These are phyloP conservation scores for Apiospora phragmitis DNA, from an alignment of 2,329 filamentous ascomycete genomes.

Conservation along the genomic window DNA sequence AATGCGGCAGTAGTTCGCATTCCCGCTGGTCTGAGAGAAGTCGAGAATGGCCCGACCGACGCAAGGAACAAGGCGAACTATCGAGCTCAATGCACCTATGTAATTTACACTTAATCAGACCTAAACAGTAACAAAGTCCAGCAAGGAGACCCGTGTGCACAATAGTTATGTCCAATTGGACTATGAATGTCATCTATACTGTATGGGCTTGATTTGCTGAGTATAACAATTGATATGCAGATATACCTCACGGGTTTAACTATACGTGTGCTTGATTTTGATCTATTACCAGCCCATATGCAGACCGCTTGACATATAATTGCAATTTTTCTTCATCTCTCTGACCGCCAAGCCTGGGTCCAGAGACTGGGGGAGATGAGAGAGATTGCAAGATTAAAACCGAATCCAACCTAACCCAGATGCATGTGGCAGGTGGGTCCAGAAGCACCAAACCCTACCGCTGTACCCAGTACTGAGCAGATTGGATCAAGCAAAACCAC, in stretches of 20 bases:
- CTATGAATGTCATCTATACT: too few relatives aligned
- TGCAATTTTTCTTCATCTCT: not conserved
- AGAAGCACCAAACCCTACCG: not conserved
- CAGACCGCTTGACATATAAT: not conserved
- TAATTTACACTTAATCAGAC: not conserved
- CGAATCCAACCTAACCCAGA: slow-evolving; percentile 1
- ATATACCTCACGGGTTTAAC: not conserved
- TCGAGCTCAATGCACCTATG: not conserved
- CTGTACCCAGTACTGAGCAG: not conserved
- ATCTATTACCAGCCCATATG: not conserved
- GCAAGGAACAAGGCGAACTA: not conserved
- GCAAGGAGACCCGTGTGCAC: not conserved
- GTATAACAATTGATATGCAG: not conserved
- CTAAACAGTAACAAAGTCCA: not conserved
- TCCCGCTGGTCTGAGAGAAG: not conserved
- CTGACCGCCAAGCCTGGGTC: not conserved
- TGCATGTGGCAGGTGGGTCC: slow-evolving; percentile 1
- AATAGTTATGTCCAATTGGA: not conserved
- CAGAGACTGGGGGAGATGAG: slow-evolving; percentile 1
- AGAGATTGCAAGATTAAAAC: slow-evolving; percentile 3
- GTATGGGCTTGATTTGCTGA: too few relatives aligned
- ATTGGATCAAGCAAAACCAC: not conserved
- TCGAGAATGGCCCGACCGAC: not conserved
- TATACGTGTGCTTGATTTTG: not conserved
- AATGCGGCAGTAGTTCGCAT: slow-evolving; percentile 2